Evolutionary conservation across 2,329 filamentous ascomycete genomes (phyloP), one percentile per base, ranked within the genome.

Genomic region (Didymella segeticola): DNA sequence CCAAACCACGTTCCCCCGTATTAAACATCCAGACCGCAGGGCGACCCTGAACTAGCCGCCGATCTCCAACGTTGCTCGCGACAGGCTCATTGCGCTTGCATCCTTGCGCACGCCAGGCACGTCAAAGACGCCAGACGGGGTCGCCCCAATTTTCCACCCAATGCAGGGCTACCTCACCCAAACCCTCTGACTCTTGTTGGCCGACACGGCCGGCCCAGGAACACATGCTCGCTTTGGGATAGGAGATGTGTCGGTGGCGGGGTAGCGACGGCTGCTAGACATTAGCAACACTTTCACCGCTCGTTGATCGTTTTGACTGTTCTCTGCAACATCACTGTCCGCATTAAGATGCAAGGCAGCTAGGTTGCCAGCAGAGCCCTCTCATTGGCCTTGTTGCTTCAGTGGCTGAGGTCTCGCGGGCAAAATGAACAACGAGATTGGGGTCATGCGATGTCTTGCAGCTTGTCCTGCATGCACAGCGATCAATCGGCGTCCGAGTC

Each of bases 1-100:
- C 47, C 53, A 50, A 56, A 56, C 51, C 51, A 54, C 51, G 51
- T 46, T 54, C 45, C 51, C 51, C 27, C 45, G 51, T 49, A 25
- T 39, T 43, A 42, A 45, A 54, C 41, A 45, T 54, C 51, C 51
- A 54, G 51, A 54, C 51, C 51, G 51, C 51, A 54, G 45, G 51
- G 51, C 34, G 27, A 49, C 45, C 51, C 51, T 54, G 46, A 54
- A 31, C 51, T 54, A 54, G 51, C 39, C 45, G 51, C 39, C 46
- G 51, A 54, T 54, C 51, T 34, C 22, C 45, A 49, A 54, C 51
- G 51, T 48, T 27, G 51, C 51, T 53, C 38, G 42, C 49, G 31
- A 53, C 43, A 43, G 37, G 37, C 38, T 43, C 50, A 33, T 33
- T 43, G 20, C 25, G 8, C 43, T 29, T 19, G 30, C 23, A 43